Conservation (phyloP, 257 asterid species). For the Scutellaria baicalensis region DNA sequence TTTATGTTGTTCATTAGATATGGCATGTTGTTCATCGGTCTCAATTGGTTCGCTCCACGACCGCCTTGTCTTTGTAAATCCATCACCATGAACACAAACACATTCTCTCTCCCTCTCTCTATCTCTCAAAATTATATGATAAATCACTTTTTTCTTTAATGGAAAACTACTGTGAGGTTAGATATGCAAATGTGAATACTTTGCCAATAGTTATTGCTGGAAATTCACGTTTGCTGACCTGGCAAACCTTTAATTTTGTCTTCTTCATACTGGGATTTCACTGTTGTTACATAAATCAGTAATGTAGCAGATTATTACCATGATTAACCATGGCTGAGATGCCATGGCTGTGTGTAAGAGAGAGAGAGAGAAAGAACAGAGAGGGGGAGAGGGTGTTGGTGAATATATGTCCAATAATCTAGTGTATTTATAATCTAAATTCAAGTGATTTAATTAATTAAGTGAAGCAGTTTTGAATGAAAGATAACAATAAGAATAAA, state of each 20-base stretch:
- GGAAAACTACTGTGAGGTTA: no score
- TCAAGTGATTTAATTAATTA: not conserved
- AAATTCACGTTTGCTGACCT: constrained; percentile 42
- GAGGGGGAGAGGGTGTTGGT: not conserved
- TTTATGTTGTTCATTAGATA: no score
- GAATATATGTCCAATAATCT: not conserved
- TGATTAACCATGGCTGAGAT: constrained; percentile 9
- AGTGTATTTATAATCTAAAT: not conserved
- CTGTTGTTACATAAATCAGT: constrained; percentile 8
- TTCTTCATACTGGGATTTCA: constrained; percentile 8
- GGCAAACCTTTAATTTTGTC: constrained; percentile 33
- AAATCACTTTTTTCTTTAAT: no score
- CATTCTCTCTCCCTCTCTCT: no score
- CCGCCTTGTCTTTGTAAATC: no score
- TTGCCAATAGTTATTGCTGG: no score
- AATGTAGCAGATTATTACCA: constrained; percentile 6
- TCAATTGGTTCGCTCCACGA: no score
- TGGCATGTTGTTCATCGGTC: no score
- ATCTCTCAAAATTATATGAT: no score
- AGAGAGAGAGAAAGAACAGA: not conserved
- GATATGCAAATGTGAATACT: no score
- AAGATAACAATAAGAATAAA: not conserved
- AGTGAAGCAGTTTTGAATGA: not conserved
- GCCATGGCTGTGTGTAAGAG: constrained; percentile 13
- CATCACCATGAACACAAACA: no score